Evolutionary conservation across 1,284 basidiomycete species (phyloP), one percentile per base, ranked within the genome.

Genomic region (Wolfiporia cocos): DNA sequence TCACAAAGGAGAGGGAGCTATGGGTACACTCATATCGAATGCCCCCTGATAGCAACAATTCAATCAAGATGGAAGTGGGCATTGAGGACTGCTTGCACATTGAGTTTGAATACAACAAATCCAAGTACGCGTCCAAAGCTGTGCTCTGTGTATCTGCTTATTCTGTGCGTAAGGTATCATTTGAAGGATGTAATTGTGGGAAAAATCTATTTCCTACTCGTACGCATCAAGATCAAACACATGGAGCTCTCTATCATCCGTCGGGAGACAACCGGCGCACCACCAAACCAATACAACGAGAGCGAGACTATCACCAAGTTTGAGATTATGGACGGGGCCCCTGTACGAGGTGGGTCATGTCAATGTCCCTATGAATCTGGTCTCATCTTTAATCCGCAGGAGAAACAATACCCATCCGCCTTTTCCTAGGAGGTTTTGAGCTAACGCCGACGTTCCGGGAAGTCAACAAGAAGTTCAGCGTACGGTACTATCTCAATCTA

Each of bases 71-170:
- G 96, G 95, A 99, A 65, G 96, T 99, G 28, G 95, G 95, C 14
- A 98, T 99, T 49, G 95, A 98, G 62, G 95, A 99, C 61, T 98
- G 95, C 64, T 67, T 98, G 53, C 95, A 99, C 63, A 99, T 99
- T 58, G 95, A 99, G 65, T 98, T 99, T 56, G 95, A 99, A 67
- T 98, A 99, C 70, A 98, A 99, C 74, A 98, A 98, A 65, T 96
- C 93, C 46, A 98, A 98, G 92, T 90, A 50, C 49, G 85, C 69
- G 5, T 29, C 20, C 14, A 19, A 14, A 26, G 24, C 26, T 44
- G 12, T 14, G 4, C 10, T 23, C 17, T n/a, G 12, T 28, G 19
- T 28, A 14, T 33, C 14, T 19, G 26, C 39, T 44, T 9, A 46
- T 39, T 18, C 32, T 14, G 9, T 34, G 10, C 31, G 11, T 48